Evolutionary conservation across 2,329 filamentous ascomycete species (phyloP).

Genomic region (Aciculosporium take): DNA sequence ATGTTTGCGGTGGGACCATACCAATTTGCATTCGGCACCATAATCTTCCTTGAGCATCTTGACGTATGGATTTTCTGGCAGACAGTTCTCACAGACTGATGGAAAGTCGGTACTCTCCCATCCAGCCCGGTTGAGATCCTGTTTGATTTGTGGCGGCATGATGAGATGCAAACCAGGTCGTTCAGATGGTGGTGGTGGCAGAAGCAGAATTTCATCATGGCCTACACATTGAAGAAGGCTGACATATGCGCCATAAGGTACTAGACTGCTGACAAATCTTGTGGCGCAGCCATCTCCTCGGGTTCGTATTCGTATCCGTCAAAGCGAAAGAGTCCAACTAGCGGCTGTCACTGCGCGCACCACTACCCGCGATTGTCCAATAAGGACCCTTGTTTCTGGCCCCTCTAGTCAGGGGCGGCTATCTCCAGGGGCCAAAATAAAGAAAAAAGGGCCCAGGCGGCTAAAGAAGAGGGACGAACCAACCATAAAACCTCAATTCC

Average conservation of each 20-base stretch:
- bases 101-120: constrained; percentile 92
- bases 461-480: not conserved
- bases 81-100: constrained; percentile 79
- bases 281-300: no score
- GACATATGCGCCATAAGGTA: no score
- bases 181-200: constrained; percentile 9
- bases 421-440: not conserved
- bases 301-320: constrained; percentile 10
- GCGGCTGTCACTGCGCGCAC: not conserved
- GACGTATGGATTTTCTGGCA: constrained; percentile 93
- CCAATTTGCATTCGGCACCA: constrained; percentile 68
- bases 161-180: constrained; percentile 3
- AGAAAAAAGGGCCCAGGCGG: constrained; percentile 4
- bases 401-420: constrained; percentile 5
- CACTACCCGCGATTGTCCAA: constrained; percentile 6
- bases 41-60: constrained; percentile 98
- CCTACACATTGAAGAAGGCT: no score
- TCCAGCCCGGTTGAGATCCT: constrained; percentile 85
- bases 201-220: not conserved
- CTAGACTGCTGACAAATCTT: not conserved
- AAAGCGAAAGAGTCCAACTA: no score
- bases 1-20: constrained; percentile 12
- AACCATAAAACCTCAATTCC: constrained; percentile 5
- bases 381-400: not conserved
- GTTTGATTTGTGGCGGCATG: constrained; percentile 89